Percentiles rank a stretch among this genome's conserved stretches.
Evolutionary conservation across 2,329 filamentous ascomycete species (phyloP).

Genomic region (Zasmidium cellare): DNA sequence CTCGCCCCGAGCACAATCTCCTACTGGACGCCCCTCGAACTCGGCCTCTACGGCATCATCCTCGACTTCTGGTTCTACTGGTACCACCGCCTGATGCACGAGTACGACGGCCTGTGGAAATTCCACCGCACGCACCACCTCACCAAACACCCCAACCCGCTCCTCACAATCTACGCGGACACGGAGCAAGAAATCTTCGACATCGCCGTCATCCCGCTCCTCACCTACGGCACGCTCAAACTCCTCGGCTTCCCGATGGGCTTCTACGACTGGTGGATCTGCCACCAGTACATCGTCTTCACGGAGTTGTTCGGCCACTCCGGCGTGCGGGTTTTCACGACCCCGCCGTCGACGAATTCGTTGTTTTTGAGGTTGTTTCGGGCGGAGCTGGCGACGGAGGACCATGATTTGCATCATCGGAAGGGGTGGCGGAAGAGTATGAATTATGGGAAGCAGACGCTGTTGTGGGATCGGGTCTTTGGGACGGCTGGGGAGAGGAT

Average conservation of each 20-base stretch:
- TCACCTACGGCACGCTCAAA: constrained; percentile 41
- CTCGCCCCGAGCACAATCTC: constrained; percentile 23
- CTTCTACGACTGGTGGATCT: constrained; percentile 51
- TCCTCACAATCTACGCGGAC: constrained; percentile 46
- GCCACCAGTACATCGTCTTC: constrained; percentile 47
- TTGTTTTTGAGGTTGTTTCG: constrained; percentile 38
- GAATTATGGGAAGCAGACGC: constrained; percentile 44
- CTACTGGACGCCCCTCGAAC: constrained; percentile 39
- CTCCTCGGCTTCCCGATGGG: constrained; percentile 44
- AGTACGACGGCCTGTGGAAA: constrained; percentile 43
- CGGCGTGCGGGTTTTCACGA: constrained; percentile 40
- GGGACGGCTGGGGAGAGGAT: constrained; percentile 36
- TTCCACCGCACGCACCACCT: constrained; percentile 49
- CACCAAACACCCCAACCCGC: constrained; percentile 48
- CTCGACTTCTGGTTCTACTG: constrained; percentile 50
- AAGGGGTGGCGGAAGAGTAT: constrained; percentile 39
- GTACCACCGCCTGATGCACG: constrained; percentile 46
- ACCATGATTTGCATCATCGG: constrained; percentile 44
- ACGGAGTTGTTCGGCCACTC: constrained; percentile 43
- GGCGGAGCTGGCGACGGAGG: constrained; percentile 44
- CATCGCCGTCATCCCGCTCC: constrained; percentile 42
- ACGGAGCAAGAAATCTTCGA: constrained; percentile 46
- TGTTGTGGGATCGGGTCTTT: constrained; percentile 41
- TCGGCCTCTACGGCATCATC: constrained; percentile 45
- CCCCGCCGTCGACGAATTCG: constrained; percentile 37